These are phyloP conservation scores for Beauveria sp. DNA, from an alignment of 2,329 filamentous ascomycete species.

Conservation along the genomic window DNA sequence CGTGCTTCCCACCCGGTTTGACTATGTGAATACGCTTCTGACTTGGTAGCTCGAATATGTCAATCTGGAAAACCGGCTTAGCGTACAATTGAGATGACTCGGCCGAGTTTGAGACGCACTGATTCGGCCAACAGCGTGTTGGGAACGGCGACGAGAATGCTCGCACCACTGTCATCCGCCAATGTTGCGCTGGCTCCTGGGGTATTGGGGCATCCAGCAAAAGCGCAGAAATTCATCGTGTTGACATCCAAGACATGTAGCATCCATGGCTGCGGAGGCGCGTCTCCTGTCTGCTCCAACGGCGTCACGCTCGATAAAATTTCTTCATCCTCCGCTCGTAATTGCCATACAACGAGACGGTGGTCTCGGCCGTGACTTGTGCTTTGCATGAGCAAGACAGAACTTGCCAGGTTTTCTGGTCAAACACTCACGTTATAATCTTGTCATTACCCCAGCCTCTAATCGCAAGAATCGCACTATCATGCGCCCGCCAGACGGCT, in stretches of 20 bases:
- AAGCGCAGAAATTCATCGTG: conserved; percentile 90
- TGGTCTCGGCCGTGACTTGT: conserved; percentile 83
- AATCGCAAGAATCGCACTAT: conserved; percentile 67
- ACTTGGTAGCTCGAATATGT: conserved; percentile 75
- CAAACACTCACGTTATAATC: conserved; percentile 67
- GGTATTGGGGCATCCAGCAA: conserved; percentile 51
- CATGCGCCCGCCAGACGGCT: conserved; percentile 82
- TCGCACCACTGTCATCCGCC: conserved; percentile 15
- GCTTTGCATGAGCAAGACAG: neutral
- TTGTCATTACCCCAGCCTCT: conserved; percentile 62
- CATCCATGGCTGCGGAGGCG: conserved; percentile 68
- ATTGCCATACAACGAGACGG: conserved; percentile 76
- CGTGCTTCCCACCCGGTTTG: conserved; percentile 43
- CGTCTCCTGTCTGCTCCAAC: conserved; percentile 48
- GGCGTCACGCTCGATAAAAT: conserved; percentile 62
- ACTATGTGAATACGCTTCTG: conserved; percentile 59
- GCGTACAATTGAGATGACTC: neutral
- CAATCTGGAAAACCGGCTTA: conserved; percentile 43
- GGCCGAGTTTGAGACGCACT: conserved; percentile 31
- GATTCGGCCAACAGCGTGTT: conserved; percentile 67
- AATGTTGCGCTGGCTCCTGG: neutral
- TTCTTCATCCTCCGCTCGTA: conserved; percentile 53
- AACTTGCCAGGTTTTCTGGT: neutral
- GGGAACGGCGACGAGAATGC: conserved; percentile 69
- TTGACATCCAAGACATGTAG: conserved; percentile 78